Base-by-base conservation (phyloP, 345 rosid species). In the Populus davidiana region DNA sequence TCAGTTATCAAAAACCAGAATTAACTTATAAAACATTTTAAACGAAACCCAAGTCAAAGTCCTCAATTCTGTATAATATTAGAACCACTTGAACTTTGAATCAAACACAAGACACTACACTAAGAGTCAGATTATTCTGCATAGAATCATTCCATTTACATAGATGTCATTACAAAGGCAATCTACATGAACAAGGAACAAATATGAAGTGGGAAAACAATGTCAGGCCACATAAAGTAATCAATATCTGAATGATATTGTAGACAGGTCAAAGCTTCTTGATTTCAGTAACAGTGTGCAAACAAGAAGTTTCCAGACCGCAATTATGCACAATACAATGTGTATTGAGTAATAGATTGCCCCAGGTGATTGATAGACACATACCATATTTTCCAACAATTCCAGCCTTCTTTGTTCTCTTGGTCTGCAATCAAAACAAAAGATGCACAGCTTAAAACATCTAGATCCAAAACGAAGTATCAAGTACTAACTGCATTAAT, bases 341-440 rank as follows among this genome's bases (percentile, higher is more conserved):
- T 10, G 29, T 7, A 17, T 18, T 18, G 36, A 59, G 49, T 27
- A 44, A 29, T 52, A 23, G 43, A 17, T n/a, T n/a, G 41, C 1
- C 18, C 29, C 4, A 43, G 11, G 6, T 16, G 21, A n/a, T 29
- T 4, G 36, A 47, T 41, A 3, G 21, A 5, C 14, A 61, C 84
- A 20, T 69, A 73, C 89, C 93, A 69, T 88, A 88, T 70, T 90
- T 90, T 12, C 91, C 89, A 62, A 88, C 90, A 49, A 88, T 87
- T 63, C 93, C 90, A 2, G 93, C 91, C 89, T 90, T 88, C 88
- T 88, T 90, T 1, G 91, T 90, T 47, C 91, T 83, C 88, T 90
- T 90, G 10, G 90, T 87, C 92, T 90, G 78, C 78, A 81, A 76
- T 52, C 4, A 56, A 56, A 72, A 33, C n/a, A 70, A 54, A 38